phyloP scores from a whole-genome alignment of 192 early-diverging fungal genomes.

The Podila epigama region DNA sequence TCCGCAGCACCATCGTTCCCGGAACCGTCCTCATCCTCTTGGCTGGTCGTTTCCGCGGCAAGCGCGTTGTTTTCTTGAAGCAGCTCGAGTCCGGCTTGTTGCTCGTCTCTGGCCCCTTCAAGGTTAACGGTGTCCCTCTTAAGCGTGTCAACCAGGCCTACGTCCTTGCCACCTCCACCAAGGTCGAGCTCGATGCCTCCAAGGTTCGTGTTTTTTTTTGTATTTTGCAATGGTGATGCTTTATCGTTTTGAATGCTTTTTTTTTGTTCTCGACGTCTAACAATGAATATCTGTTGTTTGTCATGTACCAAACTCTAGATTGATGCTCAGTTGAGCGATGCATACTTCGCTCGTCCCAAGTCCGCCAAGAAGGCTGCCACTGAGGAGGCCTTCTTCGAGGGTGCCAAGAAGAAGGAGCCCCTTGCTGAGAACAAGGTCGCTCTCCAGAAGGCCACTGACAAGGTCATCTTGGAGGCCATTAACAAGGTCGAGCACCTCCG shows the following conservation, averaged over 20 bases:
- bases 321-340: slow-evolving; percentile 89
- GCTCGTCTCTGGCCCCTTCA: slow-evolving; percentile 97
- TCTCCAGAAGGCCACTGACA: slow-evolving; percentile 93
- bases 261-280: no score
- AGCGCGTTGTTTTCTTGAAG: slow-evolving; percentile 99
- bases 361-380: slow-evolving; percentile 76
- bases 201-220: no score
- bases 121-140: slow-evolving; percentile 98
- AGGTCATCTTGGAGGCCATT: slow-evolving; percentile 78
- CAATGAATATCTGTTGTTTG: background rate
- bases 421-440: slow-evolving; percentile 80
- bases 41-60: slow-evolving; percentile 92
- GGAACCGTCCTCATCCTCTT: slow-evolving; percentile 98
- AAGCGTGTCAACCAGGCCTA: slow-evolving; percentile 99
- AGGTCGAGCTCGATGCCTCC: slow-evolving; percentile 86
- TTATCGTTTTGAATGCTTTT: background rate
- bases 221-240: no score
- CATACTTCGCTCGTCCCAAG: slow-evolving; percentile 89
- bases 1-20: slow-evolving; percentile 94
- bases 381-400: slow-evolving; percentile 91
- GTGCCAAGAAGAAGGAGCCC: slow-evolving; percentile 77
- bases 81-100: slow-evolving; percentile 94
- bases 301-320: slow-evolving; percentile 38
- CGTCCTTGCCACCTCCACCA: slow-evolving; percentile 99
- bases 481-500: slow-evolving; percentile 88